Evolutionary conservation across 768 basidiomycete species (phyloP).

Genomic region (Rhodotorula sphaerocarpa): DNA sequence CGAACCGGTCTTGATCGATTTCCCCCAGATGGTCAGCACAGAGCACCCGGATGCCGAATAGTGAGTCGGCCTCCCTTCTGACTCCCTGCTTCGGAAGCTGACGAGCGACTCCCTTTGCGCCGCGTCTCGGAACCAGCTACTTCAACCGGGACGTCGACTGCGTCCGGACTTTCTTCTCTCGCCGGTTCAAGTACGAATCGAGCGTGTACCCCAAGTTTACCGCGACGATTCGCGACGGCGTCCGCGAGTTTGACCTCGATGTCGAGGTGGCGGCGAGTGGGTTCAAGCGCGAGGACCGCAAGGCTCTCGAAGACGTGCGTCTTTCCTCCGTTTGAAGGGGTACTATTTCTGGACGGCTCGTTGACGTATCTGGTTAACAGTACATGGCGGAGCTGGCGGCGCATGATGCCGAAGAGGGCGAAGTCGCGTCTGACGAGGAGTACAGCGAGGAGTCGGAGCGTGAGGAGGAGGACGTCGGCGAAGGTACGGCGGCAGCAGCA

Average conservation of each 20-base stretch:
- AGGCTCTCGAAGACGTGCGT: conserved; percentile 70
- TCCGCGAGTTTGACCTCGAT: conserved; percentile 66
- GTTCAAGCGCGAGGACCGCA: conserved; percentile 74
- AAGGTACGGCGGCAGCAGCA: conserved; percentile 20
- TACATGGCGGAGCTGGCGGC: conserved; percentile 43
- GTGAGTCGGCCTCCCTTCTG: conserved; percentile 47
- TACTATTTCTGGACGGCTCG: no score
- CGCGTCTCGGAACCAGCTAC: no score
- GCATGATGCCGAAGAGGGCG: conserved; percentile 40
- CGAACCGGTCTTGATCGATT: conserved; percentile 89
- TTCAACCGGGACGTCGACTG: conserved; percentile 98
- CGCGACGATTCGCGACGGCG: conserved; percentile 50
- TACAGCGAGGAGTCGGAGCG: conserved; percentile 41
- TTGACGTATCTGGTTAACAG: conserved; percentile 10
- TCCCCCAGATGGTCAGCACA: conserved; percentile 98
- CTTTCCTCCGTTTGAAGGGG: not conserved
- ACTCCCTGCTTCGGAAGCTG: not conserved
- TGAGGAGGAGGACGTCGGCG: conserved; percentile 29
- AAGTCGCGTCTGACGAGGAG: conserved; percentile 41
- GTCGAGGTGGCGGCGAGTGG: conserved; percentile 90
- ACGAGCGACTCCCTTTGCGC: not conserved
- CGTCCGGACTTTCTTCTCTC: conserved; percentile 81
- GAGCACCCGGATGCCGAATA: conserved; percentile 95
- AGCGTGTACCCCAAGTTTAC: conserved; percentile 76
- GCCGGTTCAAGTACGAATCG: conserved; percentile 88